Evolutionary conservation across 75 land plant genomes (phyloP).

Genomic region (Pinus albicaulis): DNA sequence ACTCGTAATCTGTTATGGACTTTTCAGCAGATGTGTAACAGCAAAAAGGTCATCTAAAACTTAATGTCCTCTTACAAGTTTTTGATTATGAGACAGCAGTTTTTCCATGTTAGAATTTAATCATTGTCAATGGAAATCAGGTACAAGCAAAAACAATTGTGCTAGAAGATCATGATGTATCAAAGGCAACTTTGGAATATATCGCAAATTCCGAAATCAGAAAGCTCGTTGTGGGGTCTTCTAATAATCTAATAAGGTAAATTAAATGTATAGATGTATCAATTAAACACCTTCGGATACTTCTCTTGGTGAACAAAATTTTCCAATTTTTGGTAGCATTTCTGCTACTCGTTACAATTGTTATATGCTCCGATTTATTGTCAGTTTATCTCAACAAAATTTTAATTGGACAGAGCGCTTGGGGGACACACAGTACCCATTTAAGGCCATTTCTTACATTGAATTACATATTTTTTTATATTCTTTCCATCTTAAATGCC

Average conservation of each 20-base stretch:
- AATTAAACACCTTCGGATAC: too few relatives aligned
- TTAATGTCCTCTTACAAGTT: background rate
- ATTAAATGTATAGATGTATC: too few relatives aligned
- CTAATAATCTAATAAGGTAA: background rate
- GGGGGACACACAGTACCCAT: too few relatives aligned
- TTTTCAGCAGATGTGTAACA: constrained; percentile 29
- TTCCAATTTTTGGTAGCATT: too few relatives aligned
- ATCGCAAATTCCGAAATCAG: constrained; percentile 20
- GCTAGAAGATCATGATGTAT: constrained; percentile 49
- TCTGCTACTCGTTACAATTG: background rate
- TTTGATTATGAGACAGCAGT: background rate
- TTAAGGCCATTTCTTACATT: too few relatives aligned
- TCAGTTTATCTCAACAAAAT: background rate
- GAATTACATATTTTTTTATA: too few relatives aligned
- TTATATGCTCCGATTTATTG: background rate
- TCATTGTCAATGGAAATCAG: constrained; percentile 1
- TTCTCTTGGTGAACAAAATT: too few relatives aligned
- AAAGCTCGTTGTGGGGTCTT: constrained; percentile 48
- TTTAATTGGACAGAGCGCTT: background rate
- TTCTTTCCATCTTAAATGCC: too few relatives aligned
- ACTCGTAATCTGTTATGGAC: constrained; percentile 22
- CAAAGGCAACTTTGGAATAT: constrained; percentile 40
- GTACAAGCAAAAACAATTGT: constrained; percentile 43
- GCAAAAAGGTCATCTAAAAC: constrained; percentile 16
- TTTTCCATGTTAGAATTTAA: background rate